Evolutionary conservation across 1,284 basidiomycete genomes (phyloP).

Genomic region (Malassezia caprae): DNA sequence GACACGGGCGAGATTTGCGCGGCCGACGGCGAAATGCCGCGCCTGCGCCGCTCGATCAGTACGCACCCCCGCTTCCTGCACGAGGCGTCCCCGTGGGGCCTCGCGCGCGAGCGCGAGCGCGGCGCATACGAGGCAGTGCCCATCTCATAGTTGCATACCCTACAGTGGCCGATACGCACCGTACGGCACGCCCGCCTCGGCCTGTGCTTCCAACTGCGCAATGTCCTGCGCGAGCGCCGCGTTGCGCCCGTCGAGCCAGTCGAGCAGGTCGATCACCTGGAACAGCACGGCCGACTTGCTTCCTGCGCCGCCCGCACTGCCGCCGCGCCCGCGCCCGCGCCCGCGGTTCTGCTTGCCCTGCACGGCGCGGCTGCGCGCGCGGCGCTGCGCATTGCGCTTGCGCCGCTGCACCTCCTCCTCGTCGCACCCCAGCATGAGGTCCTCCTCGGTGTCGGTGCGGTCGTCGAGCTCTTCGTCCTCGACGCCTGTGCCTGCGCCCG

Average conservation of each 20-base stretch:
- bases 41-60: slow-evolving; percentile 13
- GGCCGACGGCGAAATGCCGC: background rate
- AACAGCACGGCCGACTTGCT: slow-evolving; percentile 44
- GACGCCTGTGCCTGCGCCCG: slow-evolving; percentile 43
- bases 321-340: slow-evolving; percentile 36
- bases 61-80: slow-evolving; percentile 11
- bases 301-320: slow-evolving; percentile 41
- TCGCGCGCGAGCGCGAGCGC: background rate
- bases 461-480: slow-evolving; percentile 46
- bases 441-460: slow-evolving; percentile 35
- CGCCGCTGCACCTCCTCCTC: slow-evolving; percentile 18
- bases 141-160: background rate
- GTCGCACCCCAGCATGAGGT: slow-evolving; percentile 14
- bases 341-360: slow-evolving; percentile 8
- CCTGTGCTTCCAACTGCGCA: slow-evolving; percentile 22
- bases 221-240: slow-evolving; percentile 27
- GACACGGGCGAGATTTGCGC: slow-evolving; percentile 8
- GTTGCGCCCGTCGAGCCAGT: slow-evolving; percentile 41
- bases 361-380: slow-evolving; percentile 6
- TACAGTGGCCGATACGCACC: background rate
- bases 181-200: background rate
- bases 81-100: background rate
- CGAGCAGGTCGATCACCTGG: slow-evolving; percentile 44
- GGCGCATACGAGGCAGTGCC: background rate
- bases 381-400: slow-evolving; percentile 14